Evolutionary conservation across 2,329 filamentous ascomycete species (phyloP).

Genomic region (Chrysosphaeria jannelii): DNA sequence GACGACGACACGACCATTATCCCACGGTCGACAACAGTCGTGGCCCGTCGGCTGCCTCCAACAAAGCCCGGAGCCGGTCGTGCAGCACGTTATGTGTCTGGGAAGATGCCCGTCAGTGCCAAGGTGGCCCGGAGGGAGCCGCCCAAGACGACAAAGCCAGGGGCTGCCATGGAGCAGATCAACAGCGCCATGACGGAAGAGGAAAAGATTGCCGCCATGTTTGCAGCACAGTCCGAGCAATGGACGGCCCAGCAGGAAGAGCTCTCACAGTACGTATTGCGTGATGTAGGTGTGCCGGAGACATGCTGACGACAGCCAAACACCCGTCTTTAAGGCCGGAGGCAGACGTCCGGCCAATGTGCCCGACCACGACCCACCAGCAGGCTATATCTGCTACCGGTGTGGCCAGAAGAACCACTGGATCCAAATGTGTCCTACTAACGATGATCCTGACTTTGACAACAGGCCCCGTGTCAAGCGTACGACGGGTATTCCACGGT

Average conservation of each 20-base stretch:
- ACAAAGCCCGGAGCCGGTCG: slow-evolving; percentile 62
- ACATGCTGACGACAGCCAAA: slow-evolving; percentile 24
- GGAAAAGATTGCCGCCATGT: slow-evolving; percentile 77
- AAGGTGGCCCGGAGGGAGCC: slow-evolving; percentile 47
- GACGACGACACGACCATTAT: slow-evolving; percentile 97
- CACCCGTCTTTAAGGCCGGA: slow-evolving; percentile 27
- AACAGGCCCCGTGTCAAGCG: slow-evolving; percentile 79
- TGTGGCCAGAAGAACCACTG: slow-evolving; percentile 97
- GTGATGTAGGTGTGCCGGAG: too few species aligned
- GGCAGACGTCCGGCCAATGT: slow-evolving; percentile 42
- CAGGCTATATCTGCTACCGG: slow-evolving; percentile 85
- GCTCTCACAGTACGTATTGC: slow-evolving; percentile 41
- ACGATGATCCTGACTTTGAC: slow-evolving; percentile 88
- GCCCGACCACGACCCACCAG: slow-evolving; percentile 75
- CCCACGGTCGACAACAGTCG: slow-evolving; percentile 74
- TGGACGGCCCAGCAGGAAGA: slow-evolving; percentile 87
- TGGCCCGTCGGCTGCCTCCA: slow-evolving; percentile 64
- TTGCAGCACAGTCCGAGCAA: slow-evolving; percentile 64
- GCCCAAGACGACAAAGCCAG: slow-evolving; percentile 26
- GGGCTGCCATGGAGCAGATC: slow-evolving; percentile 28
- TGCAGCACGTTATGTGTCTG: slow-evolving; percentile 82
- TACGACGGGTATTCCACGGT: slow-evolving; percentile 86
- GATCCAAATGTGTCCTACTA: slow-evolving; percentile 97
- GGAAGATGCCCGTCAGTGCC: slow-evolving; percentile 74
- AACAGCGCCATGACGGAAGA: slow-evolving; percentile 70